Evolutionary conservation across 225 moss, liverwort and hornwort genomes (phyloP), one percentile per base, ranked within the genome.

Genomic region (Asterella californica): DNA sequence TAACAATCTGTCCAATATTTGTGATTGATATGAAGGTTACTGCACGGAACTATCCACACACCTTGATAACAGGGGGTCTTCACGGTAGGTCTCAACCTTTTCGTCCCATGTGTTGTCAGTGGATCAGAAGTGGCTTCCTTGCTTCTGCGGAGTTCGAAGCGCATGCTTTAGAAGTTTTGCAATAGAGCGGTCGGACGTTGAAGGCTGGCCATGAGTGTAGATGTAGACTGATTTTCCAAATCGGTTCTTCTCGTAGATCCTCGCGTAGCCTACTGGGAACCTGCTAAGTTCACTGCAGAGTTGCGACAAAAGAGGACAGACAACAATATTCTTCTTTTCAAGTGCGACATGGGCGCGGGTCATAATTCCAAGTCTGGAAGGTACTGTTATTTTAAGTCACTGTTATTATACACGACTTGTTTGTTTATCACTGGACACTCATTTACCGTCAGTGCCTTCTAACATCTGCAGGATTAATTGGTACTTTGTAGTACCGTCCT

Each of bases 231-330:
- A 33, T 30, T 53, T 27, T n/a, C 29, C 25, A 32, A 45, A n/a
- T n/a, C 42, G 38, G 70, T 32, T 53, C 47, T 38, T 70, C n/a
- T 71, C 34, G 25, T 37, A 96, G 96, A 96, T 91, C 1, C 94
- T 21, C 89, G 96, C 70, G 96, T 96, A 76, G 94, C 94, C 27
- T 96, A 94, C 72, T 96, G 96, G 96, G 96, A 96, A 61, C 96
- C 96, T 76, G n/a, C 94, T 74, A 96, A 96, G 79, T 96, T 94
- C 84, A 91, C 92, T 70, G 94, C 96, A 0, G 85, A 89, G 86
- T 69, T 96, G 84, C 84, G 96, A 78, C 91, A 91, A 83, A 81
- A 86, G 91, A 94, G 91, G 78, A 93, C 87, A 45, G 89, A 91
- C 80, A 81, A 87, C 1, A 94, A 93, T 82, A 77, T 94, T 24